phyloP scores from a whole-genome alignment of 208 protist species.

The Strigomonas galati region DNA sequence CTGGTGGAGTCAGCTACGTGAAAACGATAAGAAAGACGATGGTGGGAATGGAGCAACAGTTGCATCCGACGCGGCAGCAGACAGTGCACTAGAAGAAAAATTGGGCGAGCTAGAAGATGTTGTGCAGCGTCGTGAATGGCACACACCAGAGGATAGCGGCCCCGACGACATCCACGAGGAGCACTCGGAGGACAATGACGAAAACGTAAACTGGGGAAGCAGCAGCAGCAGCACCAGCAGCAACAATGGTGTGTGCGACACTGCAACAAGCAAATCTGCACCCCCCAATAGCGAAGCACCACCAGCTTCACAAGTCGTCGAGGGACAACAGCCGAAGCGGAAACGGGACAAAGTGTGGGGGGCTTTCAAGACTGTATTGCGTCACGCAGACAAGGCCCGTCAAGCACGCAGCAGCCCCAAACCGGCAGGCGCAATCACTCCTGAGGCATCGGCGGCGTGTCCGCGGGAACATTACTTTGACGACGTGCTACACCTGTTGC shows the following conservation, averaged over 20 bases:
- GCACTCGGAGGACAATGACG: not conserved
- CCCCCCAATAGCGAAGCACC: no score
- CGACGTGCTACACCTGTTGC: not conserved
- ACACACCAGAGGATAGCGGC: not conserved
- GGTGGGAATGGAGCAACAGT: not conserved
- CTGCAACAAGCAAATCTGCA: no score
- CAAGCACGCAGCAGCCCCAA: no score
- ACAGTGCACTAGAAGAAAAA: conserved; percentile 22
- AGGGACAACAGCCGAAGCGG: not conserved
- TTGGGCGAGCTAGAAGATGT: conserved; percentile 28
- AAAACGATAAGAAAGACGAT: not conserved
- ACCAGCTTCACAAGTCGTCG: no score
- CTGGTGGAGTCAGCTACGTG: conserved; percentile 30
- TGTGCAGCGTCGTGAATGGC: conserved; percentile 8
- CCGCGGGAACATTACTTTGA: not conserved
- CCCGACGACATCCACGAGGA: not conserved
- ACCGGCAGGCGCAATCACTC: not conserved
- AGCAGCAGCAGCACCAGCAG: not conserved
- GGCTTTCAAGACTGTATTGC: not conserved
- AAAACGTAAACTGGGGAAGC: not conserved
- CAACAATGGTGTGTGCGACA: no score
- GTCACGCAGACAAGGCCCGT: not conserved
- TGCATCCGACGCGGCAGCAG: conserved; percentile 22
- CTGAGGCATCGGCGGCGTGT: not conserved
- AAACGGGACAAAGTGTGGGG: not conserved